Base-by-base conservation (phyloP, 148 eudicot genomes). In the Diospyros kaki region DNA sequence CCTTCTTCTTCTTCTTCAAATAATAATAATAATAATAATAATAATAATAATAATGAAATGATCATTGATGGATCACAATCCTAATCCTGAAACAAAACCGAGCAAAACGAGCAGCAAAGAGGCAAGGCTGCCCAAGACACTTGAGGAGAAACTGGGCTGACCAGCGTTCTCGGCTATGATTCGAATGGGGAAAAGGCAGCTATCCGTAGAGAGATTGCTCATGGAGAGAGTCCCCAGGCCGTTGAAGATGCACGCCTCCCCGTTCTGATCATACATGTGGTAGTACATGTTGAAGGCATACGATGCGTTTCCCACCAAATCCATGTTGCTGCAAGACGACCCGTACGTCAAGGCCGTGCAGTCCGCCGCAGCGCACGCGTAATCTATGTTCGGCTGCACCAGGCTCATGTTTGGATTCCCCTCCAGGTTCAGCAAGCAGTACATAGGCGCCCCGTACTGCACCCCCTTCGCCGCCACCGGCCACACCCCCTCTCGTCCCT, bases 271-370 rank as follows among this genome's bases (percentile, higher is more conserved):
- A 15, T 73, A 43, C 56, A 73, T 73, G 9, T 73, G 75, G 39
- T 4, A 73, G 8, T 73, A 73, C 54, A 61, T 60, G 17, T 73
- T 73, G 53, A 73, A 73, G 1, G 41, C 52, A 46, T 73, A 73
- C 2, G 75, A 7, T n/a, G 61, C 4, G 44, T 73, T 73, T 43
- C 75, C 75, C 5, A 2, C n/a, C 2, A 9, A 11, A 5, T 60
- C 67, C 75, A 73, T 60, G 9, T 60, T 73, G 41, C 48, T 60
- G 67, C 75, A 73, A 8, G 67, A 44, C 14, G 75, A 73, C 12
- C 75, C 75, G 14, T 73, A 73, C 4, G 67, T 28, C 52, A 73
- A 11, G 9, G 67, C 67, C 14, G 75, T 73, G 67, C 75, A 73
- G 61, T 73, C 75, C 43, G 56, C 75, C 9, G 58, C 45, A n/a